A percentile compares a stretch with the other conserved stretches of the same genome.
Conservation (phyloP, 164 flowering plant genomes). For the Stephania japonica region DNA sequence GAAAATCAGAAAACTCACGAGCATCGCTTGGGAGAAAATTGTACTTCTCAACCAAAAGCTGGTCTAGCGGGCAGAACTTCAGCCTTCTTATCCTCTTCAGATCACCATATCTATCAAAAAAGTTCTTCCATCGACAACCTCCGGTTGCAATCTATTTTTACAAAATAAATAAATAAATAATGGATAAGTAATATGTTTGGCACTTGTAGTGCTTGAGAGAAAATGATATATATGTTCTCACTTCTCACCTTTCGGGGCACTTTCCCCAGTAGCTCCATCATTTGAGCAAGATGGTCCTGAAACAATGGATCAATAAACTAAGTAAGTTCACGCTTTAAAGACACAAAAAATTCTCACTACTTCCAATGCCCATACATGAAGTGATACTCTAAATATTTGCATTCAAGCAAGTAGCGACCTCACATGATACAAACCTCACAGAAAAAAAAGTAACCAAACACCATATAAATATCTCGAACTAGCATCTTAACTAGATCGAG, state of each 20-base stretch:
- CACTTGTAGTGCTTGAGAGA: constrained; percentile 5
- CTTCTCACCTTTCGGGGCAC: constrained; percentile 87
- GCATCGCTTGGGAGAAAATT: constrained; percentile 64
- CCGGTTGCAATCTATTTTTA: constrained; percentile 59
- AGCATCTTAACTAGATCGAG: too few relatives aligned
- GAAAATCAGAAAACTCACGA: constrained; percentile 63
- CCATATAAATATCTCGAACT: too few relatives aligned
- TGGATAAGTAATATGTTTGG: neutral
- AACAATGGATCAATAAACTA: constrained; percentile 7
- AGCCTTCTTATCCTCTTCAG: constrained; percentile 83
- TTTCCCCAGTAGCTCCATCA: constrained; percentile 97
- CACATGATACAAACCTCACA: too few relatives aligned
- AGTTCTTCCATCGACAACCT: constrained; percentile 77
- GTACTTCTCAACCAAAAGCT: constrained; percentile 60
- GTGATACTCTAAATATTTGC: too few relatives aligned
- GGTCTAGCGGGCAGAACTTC: constrained; percentile 63
- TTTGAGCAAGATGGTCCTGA: constrained; percentile 96
- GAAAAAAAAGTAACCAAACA: too few relatives aligned
- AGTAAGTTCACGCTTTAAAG: neutral
- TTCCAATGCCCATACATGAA: too few relatives aligned
- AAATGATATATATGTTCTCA: constrained; percentile 20
- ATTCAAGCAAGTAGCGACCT: too few relatives aligned
- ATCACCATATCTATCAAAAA: constrained; percentile 87
- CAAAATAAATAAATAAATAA: neutral
- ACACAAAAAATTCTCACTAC: too few relatives aligned